These are phyloP conservation scores for Dendrobium nobile DNA, from an alignment of 106 monocot species.

Conservation along the genomic window DNA sequence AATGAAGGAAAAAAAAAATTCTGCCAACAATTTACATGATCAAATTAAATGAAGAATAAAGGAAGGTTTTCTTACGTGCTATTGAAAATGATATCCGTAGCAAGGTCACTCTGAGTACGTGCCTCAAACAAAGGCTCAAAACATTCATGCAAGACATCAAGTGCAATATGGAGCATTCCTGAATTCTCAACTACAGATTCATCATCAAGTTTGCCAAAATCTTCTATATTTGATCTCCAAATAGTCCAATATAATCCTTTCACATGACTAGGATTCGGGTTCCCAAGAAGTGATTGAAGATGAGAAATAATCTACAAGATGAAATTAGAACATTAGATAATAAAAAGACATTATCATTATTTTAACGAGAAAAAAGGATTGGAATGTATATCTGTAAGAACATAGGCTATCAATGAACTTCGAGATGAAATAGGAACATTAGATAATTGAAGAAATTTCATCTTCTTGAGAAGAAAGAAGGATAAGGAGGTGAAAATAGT, in stretches of 20 bases:
- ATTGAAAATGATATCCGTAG: constrained; percentile 56
- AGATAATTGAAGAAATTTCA: too few relatives aligned
- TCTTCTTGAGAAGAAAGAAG: too few relatives aligned
- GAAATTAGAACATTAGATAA: background rate
- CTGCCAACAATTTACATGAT: background rate
- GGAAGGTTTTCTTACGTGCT: constrained; percentile 27
- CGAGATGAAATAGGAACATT: too few relatives aligned
- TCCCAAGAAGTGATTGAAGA: constrained; percentile 35
- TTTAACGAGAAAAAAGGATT: background rate
- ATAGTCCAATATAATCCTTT: constrained; percentile 42
- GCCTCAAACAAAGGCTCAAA: constrained; percentile 45
- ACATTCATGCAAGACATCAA: constrained; percentile 64
- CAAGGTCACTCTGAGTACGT: constrained; percentile 45
- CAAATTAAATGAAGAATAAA: background rate
- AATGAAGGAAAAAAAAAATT: background rate
- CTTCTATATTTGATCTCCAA: constrained; percentile 23
- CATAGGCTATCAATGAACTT: background rate
- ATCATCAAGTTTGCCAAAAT: constrained; percentile 12
- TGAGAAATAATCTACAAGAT: constrained; percentile 32
- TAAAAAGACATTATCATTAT: background rate
- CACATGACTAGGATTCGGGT: constrained; percentile 18
- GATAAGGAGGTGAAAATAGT: too few relatives aligned
- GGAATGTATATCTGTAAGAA: background rate
- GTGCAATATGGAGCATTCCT: constrained; percentile 43
- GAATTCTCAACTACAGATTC: constrained; percentile 25